Conservation (phyloP, 495 filamentous ascomycete genomes). For the Apodospora peruviana region DNA sequence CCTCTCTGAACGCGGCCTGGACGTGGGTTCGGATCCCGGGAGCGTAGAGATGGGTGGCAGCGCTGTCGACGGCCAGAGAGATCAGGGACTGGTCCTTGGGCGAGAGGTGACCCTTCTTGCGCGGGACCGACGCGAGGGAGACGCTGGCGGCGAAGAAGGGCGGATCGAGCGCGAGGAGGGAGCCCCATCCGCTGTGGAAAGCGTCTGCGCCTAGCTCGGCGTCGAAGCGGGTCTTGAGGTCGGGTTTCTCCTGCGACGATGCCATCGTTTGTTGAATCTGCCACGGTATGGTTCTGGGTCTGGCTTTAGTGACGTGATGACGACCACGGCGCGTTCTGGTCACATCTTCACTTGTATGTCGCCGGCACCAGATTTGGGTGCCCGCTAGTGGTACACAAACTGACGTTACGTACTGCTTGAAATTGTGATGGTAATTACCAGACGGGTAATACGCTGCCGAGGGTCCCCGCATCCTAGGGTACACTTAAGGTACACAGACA, state of each 20-base stretch:
- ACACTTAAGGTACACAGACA: too few species aligned
- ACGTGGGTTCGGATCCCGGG: conserved; percentile 32
- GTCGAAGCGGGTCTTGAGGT: conserved; percentile 12
- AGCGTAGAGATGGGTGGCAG: conserved; percentile 33
- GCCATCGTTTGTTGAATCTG: conserved; percentile 4
- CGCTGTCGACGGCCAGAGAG: conserved; percentile 30
- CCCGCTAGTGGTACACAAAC: too few species aligned
- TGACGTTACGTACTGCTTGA: too few species aligned
- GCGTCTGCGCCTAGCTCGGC: conserved; percentile 10
- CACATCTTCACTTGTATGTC: too few species aligned
- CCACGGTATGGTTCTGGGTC: neutral
- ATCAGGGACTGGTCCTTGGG: conserved; percentile 36
- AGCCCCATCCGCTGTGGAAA: conserved; percentile 24
- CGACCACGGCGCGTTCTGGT: too few species aligned
- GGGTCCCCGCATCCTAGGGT: too few species aligned
- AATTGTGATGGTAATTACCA: too few species aligned
- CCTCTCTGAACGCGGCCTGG: conserved; percentile 20
- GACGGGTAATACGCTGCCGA: too few species aligned
- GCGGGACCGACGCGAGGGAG: conserved; percentile 23
- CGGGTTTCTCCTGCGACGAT: conserved; percentile 2
- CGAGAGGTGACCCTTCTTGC: conserved; percentile 24
- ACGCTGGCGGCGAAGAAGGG: conserved; percentile 29
- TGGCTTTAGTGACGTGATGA: too few species aligned
- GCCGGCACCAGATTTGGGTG: too few species aligned
- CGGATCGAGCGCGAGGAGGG: conserved; percentile 25